Evolutionary conservation across 768 basidiomycete genomes (phyloP).

Genomic region (Leucocoprinus leucothites): DNA sequence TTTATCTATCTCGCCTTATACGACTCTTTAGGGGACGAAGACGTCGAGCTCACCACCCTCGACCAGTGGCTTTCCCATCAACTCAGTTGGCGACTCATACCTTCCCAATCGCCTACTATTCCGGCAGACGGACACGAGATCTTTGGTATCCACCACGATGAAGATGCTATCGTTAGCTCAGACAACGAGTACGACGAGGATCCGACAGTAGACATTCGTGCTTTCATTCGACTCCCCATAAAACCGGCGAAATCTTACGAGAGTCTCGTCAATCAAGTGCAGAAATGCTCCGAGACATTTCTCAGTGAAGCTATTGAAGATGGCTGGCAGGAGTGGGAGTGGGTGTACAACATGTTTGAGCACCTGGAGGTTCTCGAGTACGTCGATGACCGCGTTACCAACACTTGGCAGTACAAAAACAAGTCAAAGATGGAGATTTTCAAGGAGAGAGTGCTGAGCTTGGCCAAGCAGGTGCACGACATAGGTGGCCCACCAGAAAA

Average conservation of each 20-base stretch:
- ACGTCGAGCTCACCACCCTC: not conserved
- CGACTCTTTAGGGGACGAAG: not conserved
- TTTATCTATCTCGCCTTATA: slow-evolving; percentile 14
- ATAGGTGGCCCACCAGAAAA: slow-evolving; percentile 5
- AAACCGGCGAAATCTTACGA: slow-evolving; percentile 2
- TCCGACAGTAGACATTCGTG: slow-evolving; percentile 7
- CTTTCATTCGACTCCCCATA: slow-evolving; percentile 9
- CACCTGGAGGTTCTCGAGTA: slow-evolving; percentile 10
- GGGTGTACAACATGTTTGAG: slow-evolving; percentile 13
- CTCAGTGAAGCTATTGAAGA: slow-evolving; percentile 9
- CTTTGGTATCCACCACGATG: slow-evolving; percentile 10
- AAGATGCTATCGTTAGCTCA: not conserved
- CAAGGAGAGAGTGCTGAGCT: slow-evolving; percentile 5
- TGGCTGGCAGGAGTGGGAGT: slow-evolving; percentile 13
- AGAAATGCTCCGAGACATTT: slow-evolving; percentile 2
- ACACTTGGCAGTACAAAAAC: slow-evolving; percentile 11
- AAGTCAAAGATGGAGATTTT: slow-evolving; percentile 13
- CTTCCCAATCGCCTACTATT: slow-evolving; percentile 1
- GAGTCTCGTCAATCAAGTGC: slow-evolving; percentile 3
- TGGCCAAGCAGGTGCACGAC: slow-evolving; percentile 5
- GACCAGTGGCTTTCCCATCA: not conserved
- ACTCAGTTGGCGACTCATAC: slow-evolving; percentile 10
- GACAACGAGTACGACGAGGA: slow-evolving; percentile 8
- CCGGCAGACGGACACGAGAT: slow-evolving; percentile 1
- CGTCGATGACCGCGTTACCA: slow-evolving; percentile 10